Conservation (phyloP, 345 rosid genomes). For the Heritiera littoralis region DNA sequence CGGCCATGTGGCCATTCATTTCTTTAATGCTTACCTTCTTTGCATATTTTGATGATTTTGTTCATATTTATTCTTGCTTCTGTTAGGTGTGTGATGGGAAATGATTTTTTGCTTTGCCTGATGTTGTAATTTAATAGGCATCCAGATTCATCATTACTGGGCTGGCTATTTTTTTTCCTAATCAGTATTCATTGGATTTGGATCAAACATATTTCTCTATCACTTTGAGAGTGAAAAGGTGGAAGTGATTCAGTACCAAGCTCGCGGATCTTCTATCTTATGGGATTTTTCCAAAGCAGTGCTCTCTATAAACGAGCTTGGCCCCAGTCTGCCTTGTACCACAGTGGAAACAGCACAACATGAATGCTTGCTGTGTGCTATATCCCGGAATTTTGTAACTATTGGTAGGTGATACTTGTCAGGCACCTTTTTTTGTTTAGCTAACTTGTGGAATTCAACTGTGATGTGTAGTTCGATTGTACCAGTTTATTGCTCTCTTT, state of each 20-base stretch:
- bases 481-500: neutral
- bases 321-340: constrained; percentile 44
- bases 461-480: neutral
- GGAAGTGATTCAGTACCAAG: constrained; percentile 49
- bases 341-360: neutral
- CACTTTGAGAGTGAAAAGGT: constrained; percentile 26
- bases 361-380: neutral
- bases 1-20: too few species aligned
- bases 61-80: too few species aligned
- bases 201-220: constrained; percentile 39
- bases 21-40: too few species aligned
- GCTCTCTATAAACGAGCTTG: constrained; percentile 56
- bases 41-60: too few species aligned
- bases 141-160: too few species aligned
- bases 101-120: too few species aligned
- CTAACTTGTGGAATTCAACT: neutral
- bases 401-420: neutral
- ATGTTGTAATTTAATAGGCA: too few species aligned
- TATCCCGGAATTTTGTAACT: neutral
- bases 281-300: constrained; percentile 56
- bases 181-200: constrained; percentile 49
- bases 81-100: too few species aligned
- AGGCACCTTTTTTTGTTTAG: neutral
- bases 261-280: constrained; percentile 42
- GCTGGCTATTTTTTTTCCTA: neutral